Percentiles rank a stretch among this genome's conserved stretches.
These are phyloP conservation scores for Sanguinoderma infundibulare DNA, from an alignment of 1,284 basidiomycete genomes.

Conservation along the genomic window DNA sequence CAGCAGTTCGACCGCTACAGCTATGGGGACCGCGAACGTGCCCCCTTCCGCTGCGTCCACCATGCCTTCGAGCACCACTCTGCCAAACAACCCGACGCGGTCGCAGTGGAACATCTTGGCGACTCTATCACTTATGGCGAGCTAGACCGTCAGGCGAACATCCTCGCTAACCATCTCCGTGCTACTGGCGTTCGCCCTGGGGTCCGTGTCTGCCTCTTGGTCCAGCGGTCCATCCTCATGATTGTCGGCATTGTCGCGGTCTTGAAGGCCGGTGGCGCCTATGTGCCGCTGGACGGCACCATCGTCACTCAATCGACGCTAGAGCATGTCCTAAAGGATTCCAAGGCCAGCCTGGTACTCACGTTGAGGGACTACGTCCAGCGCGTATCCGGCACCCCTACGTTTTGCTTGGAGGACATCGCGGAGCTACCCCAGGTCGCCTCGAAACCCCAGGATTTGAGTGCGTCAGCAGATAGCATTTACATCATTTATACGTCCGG, in stretches of 20 bases:
- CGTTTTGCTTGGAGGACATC: slow-evolving; percentile 50
- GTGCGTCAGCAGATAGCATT: slow-evolving; percentile 47
- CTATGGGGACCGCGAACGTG: slow-evolving; percentile 40
- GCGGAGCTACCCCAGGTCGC: slow-evolving; percentile 33
- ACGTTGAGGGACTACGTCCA: slow-evolving; percentile 49
- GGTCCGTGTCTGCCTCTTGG: slow-evolving; percentile 55
- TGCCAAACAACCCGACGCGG: slow-evolving; percentile 41
- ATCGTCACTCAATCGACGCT: slow-evolving; percentile 60
- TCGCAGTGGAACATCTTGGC: slow-evolving; percentile 56
- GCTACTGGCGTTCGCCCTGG: slow-evolving; percentile 48
- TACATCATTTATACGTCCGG: slow-evolving; percentile 69
- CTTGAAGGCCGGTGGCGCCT: slow-evolving; percentile 60
- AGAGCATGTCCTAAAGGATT: slow-evolving; percentile 55
- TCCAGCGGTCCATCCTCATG: slow-evolving; percentile 58
- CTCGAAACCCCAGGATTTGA: slow-evolving; percentile 44
- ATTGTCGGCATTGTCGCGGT: slow-evolving; percentile 57
- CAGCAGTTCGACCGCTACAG: slow-evolving; percentile 51
- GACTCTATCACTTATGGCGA: slow-evolving; percentile 53
- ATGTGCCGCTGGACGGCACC: slow-evolving; percentile 61
- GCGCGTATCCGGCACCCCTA: slow-evolving; percentile 38
- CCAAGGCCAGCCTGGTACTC: slow-evolving; percentile 48
- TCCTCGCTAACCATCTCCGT: slow-evolving; percentile 50
- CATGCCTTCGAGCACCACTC: slow-evolving; percentile 59
- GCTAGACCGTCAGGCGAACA: slow-evolving; percentile 52
- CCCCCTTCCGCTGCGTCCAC: slow-evolving; percentile 55